Base-by-base conservation (phyloP, 768 basidiomycete species). In the Pleurotus eryngii region DNA sequence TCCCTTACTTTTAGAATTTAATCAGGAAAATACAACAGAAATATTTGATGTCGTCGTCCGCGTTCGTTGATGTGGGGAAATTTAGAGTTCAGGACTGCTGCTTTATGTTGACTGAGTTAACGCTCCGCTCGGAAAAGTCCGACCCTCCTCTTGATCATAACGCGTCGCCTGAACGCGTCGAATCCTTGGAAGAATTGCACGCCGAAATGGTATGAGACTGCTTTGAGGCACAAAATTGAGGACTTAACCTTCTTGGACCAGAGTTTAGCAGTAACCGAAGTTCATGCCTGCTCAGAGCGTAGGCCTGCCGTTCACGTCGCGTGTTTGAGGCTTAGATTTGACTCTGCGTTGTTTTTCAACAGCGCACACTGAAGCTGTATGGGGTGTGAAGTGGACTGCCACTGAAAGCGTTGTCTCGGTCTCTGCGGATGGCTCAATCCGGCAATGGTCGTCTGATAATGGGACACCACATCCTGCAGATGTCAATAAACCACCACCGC, bases 31-130 rank as follows among this genome's bases (percentile, higher is more conserved):
- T 67, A 59, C 59, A 65, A 46, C 59, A 64, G 65, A 67, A 62
- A 55, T 50, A 59, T 68, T 65, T 68, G 84, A 87, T 88, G 90
- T 91, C 90, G 84, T 92, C 91, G 81, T 93, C 87, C 90, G 90
- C 91, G 88, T 74, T 93, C 90, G 91, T 93, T 85, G 90, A 93
- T 92, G 90, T 82, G 71, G 81, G 68, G 73, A 75, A 80, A 76
- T 79, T 74, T 80, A 78, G 75, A 76, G 79, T 83, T 87, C 71
- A 61, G 42, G 27, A 49, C 14, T 47, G 38, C 56, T 57, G 70
- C 65, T 71, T 70, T 70, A 35, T 68, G 64, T 64, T 56, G 55
- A 26, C n/a, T 20, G 3, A 22, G n/a, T 86, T 83, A 8, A 73
- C 71, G 66, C 77, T 76, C 87, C 80, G 87, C 67, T 64, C 81